Evolutionary conservation across 1,284 basidiomycete species (phyloP), one percentile per base, ranked within the genome.

Genomic region (Moesziomyces aphidis): DNA sequence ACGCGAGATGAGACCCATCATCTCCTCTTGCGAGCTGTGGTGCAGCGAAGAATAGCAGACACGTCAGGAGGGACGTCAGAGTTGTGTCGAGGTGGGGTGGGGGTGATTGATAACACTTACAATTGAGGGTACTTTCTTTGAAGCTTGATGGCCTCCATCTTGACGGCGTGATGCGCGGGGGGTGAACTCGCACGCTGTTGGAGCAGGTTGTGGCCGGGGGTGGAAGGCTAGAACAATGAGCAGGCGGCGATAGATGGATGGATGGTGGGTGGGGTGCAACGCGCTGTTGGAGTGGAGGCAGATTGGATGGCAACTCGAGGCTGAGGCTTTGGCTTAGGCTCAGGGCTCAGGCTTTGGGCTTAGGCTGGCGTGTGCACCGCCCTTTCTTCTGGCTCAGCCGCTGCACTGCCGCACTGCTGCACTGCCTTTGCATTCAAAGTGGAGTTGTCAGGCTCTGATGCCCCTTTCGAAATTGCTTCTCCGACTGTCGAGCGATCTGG

Each of bases 121-220:
- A 98, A 91, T 82, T 96, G 91, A 31, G 95, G 94, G 83, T 93
- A 97, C 86, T 97, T 97, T 87, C 92, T 93, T 85, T 94, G 91
- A 26, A 98, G 88, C 86, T 92, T 90, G 74, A 95, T 87, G 53
- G 92, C 92, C 86, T 95, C 91, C 93, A 95, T 84, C 22, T 56
- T 77, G 66, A 50, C 50, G 26, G 36, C 26, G 45, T 19, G 49
- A 22, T 28, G 22, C 23, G 50, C 13, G 23, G 36, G 7, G 31
- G 43, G 17, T 15, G 26, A 6, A 28, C 26, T 28, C 26, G 26
- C 26, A 28, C 26, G 26, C 26, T 28, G 6, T 28, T 28, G 26
- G 26, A 28, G 26, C 8, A 7, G 26, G 5, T 28, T 28, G 26
- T 28, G 26, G 21, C 13, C 24, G 45, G 15, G 47, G 19, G 23